Conservation (phyloP, 768 basidiomycete species). For the Leccinum obscurum region DNA sequence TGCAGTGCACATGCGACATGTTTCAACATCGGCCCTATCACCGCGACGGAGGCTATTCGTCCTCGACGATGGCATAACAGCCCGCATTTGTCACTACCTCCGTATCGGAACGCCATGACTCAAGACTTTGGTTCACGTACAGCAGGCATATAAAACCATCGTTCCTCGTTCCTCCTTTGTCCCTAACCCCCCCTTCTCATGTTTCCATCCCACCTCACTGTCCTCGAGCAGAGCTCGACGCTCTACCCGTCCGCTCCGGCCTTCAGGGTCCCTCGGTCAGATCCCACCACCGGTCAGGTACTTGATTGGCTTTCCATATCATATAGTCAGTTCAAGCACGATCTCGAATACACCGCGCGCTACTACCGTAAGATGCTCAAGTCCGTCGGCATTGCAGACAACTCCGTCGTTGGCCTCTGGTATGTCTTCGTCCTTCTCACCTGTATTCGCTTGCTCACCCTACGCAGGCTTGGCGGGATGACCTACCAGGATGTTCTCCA, state of each 20-base stretch:
- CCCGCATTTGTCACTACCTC: constrained; percentile 31
- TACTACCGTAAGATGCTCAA: constrained; percentile 59
- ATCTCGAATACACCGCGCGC: constrained; percentile 65
- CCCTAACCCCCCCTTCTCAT: constrained; percentile 19
- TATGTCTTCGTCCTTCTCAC: constrained; percentile 35
- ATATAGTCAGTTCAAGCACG: constrained; percentile 60
- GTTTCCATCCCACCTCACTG: constrained; percentile 56
- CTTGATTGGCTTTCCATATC: constrained; percentile 61
- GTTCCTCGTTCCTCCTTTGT: neutral
- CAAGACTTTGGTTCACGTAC: constrained; percentile 17
- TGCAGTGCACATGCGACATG: constrained; percentile 37
- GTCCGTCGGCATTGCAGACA: constrained; percentile 44
- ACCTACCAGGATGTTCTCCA: constrained; percentile 70
- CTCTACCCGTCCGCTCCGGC: constrained; percentile 50
- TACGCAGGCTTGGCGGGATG: constrained; percentile 67
- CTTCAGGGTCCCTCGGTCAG: constrained; percentile 59
- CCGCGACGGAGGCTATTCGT: constrained; percentile 36
- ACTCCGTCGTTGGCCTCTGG: constrained; percentile 75
- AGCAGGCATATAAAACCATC: constrained; percentile 35
- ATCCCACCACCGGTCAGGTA: constrained; percentile 43
- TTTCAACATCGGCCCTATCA: constrained; percentile 36
- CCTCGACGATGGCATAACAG: constrained; percentile 27
- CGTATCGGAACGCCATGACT: constrained; percentile 31
- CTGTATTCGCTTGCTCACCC: constrained; percentile 11
- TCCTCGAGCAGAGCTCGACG: constrained; percentile 57